Percentiles rank a stretch among this genome's conserved stretches.
phyloP scores from a whole-genome alignment of 108 stramenopile genomes.

The Discostella pseudostelligera region DNA sequence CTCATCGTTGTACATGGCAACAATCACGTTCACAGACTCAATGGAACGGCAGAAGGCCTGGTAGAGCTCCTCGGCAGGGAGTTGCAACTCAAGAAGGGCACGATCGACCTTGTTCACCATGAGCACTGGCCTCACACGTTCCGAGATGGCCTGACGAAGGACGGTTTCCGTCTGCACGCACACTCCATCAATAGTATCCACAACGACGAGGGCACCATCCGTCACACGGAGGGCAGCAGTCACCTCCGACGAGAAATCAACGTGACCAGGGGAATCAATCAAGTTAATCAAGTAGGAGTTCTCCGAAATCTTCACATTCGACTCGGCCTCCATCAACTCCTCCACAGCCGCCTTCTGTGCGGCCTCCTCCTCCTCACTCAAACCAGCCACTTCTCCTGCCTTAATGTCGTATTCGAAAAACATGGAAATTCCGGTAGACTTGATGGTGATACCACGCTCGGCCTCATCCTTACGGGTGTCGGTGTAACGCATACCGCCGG shows the following conservation, averaged over 20 bases:
- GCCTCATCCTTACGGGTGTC: conserved; percentile 99
- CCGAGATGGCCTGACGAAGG: conserved; percentile 98
- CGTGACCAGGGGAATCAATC: conserved; percentile 99
- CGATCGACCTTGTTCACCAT: conserved; percentile 99
- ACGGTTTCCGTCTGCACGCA: conserved; percentile 99
- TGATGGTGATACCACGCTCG: conserved; percentile 99
- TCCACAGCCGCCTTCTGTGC: conserved; percentile 49
- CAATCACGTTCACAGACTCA: conserved; percentile 99
- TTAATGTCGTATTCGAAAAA: conserved; percentile 99
- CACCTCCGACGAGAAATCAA: conserved; percentile 99
- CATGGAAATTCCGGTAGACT: conserved; percentile 99
- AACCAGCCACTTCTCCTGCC: conserved; percentile 78
- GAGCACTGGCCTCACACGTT: conserved; percentile 97
- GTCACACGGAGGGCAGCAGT: conserved; percentile 99
- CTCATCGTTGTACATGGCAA: conserved; percentile 99
- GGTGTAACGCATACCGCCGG: conserved; percentile 99
- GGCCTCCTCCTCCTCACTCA: conserved; percentile 73
- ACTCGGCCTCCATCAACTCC: conserved; percentile 65
- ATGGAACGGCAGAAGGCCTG: conserved; percentile 98
- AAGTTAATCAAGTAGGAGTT: conserved; percentile 99
- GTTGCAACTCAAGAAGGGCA: conserved; percentile 97
- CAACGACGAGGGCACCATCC: conserved; percentile 99
- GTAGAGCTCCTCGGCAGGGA: conserved; percentile 99
- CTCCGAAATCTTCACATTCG: conserved; percentile 89
- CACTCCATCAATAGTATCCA: conserved; percentile 99